Conservation (phyloP, 106 monocot species). For the Dendrobium nobile region DNA sequence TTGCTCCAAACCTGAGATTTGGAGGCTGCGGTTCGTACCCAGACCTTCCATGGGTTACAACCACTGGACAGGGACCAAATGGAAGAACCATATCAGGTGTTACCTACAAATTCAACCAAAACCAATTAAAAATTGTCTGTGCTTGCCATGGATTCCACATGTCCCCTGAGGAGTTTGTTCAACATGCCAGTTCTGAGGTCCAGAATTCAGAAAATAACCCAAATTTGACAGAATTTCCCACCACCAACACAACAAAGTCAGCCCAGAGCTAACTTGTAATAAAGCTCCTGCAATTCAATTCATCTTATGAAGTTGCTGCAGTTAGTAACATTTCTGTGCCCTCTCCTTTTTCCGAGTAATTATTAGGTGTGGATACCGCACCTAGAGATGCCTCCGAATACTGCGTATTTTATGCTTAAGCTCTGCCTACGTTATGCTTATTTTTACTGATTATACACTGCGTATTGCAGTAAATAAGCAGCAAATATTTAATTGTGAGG, state of each 20-base stretch:
- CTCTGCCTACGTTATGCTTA: too few relatives aligned
- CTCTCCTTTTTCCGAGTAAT: too few relatives aligned
- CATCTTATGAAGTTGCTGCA: too few relatives aligned
- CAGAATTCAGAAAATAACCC: constrained; percentile 14
- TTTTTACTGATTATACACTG: too few relatives aligned
- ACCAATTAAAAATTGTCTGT: constrained; percentile 82
- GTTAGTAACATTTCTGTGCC: too few relatives aligned
- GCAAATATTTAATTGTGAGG: too few relatives aligned
- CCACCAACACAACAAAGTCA: constrained; percentile 32
- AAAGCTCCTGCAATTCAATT: background rate
- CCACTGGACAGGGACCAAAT: constrained; percentile 77
- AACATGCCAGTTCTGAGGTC: constrained; percentile 54
- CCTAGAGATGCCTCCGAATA: too few relatives aligned
- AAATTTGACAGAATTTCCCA: constrained; percentile 20
- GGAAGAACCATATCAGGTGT: constrained; percentile 88
- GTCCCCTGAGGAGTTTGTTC: constrained; percentile 81
- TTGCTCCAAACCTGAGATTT: constrained; percentile 59
- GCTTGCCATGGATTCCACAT: constrained; percentile 93
- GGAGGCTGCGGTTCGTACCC: constrained; percentile 79
- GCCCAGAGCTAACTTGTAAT: constrained; percentile 36
- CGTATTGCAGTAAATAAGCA: too few relatives aligned
- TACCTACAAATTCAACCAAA: constrained; percentile 72
- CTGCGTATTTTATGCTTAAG: too few relatives aligned
- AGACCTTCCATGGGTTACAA: constrained; percentile 93
- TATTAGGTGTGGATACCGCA: too few relatives aligned